phyloP scores from a whole-genome alignment of 768 basidiomycete genomes.

The Grammothele lineata region DNA sequence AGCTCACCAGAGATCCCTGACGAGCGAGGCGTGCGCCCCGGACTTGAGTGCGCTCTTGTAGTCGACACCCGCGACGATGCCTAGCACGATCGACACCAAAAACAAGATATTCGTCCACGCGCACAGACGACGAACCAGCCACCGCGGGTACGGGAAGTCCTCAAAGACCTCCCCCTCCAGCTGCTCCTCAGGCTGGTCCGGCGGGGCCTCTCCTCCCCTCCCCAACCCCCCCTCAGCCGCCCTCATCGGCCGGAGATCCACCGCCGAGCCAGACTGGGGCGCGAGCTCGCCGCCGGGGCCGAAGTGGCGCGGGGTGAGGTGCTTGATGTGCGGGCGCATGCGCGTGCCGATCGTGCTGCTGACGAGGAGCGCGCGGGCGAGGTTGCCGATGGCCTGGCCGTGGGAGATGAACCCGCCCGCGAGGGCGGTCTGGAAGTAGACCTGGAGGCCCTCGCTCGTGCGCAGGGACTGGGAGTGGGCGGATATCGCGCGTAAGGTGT shows the following conservation, averaged over 20 bases:
- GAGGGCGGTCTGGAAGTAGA: constrained; percentile 20
- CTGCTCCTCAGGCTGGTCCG: no score
- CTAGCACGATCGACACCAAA: neutral
- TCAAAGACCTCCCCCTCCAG: neutral
- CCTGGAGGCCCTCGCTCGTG: constrained; percentile 8
- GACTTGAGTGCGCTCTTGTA: constrained; percentile 2
- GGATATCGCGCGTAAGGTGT: constrained; percentile 19
- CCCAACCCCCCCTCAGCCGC: no score
- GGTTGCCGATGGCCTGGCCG: neutral
- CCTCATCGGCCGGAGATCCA: no score
- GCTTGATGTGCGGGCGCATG: neutral
- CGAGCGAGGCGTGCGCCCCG: neutral
- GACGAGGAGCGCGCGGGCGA: constrained; percentile 2
- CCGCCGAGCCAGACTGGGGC: no score
- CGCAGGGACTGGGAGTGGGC: constrained; percentile 15
- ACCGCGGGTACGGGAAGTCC: constrained; percentile 3
- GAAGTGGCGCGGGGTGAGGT: no score
- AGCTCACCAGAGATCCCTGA: constrained; percentile 8
- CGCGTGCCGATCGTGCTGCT: neutral
- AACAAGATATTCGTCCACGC: neutral
- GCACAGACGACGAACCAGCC: neutral
- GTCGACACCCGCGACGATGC: constrained; percentile 1
- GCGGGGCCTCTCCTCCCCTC: no score
- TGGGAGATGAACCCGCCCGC: constrained; percentile 11
- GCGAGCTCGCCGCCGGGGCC: no score